Evolutionary conservation across 106 monocot genomes (phyloP).

Genomic region (Narthecium ossifragum): DNA sequence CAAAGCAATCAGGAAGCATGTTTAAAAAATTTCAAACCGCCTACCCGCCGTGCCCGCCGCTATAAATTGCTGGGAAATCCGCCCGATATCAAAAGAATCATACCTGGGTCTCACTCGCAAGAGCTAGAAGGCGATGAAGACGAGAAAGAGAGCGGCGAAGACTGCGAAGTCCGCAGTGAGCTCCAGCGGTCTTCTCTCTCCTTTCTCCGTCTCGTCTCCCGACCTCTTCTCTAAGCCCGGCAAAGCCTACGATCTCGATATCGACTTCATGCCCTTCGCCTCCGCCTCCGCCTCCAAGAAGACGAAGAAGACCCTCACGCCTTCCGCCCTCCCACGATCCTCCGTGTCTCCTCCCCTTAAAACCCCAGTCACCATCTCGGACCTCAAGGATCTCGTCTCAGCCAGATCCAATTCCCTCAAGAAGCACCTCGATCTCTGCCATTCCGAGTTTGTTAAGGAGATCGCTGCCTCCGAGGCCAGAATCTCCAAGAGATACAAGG

Average conservation of each 20-base stretch:
- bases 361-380: conserved; percentile 11
- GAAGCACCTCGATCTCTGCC: conserved; percentile 32
- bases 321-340: conserved; percentile 2
- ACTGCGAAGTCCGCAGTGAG: background rate
- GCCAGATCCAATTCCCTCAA: conserved; percentile 24
- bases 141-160: conserved; percentile 4
- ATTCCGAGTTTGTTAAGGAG: conserved; percentile 43
- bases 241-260: conserved; percentile 9
- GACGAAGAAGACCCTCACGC: conserved; percentile 1
- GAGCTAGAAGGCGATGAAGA: too few species aligned
- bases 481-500: conserved; percentile 53
- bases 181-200: conserved; percentile 5
- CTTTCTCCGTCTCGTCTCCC: conserved; percentile 9
- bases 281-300: too few species aligned
- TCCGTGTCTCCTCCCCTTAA: conserved; percentile 1
- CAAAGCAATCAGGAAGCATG: too few species aligned
- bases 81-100: too few species aligned
- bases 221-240: background rate
- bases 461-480: conserved; percentile 26
- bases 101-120: too few species aligned
- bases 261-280: background rate
- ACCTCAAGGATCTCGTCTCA: conserved; percentile 24
- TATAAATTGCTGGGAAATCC: too few species aligned
- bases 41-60: too few species aligned
- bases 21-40: too few species aligned